Percentiles rank a stretch among this genome's conserved stretches.
Conservation (phyloP, 23 red algal genomes). For the Gracilaria gracilis region DNA sequence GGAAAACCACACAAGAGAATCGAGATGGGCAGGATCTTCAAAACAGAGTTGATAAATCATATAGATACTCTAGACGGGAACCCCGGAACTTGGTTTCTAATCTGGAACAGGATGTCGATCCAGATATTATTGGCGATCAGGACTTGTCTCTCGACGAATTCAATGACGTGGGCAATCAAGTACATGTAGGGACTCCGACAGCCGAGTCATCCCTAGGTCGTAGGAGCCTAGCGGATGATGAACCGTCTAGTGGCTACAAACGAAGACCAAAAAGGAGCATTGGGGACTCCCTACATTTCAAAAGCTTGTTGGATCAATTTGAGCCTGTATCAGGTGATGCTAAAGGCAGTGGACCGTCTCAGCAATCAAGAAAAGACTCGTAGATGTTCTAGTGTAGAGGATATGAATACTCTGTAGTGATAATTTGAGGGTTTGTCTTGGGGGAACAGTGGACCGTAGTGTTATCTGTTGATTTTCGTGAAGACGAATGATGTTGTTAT, state of each 20-base stretch:
- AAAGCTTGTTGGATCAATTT: constrained; percentile 61
- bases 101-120: constrained; percentile 7
- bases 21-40: background rate
- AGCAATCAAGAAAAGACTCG: background rate
- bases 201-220: constrained; percentile 39
- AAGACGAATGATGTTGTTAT: too few relatives aligned
- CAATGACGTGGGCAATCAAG: constrained; percentile 17
- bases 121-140: constrained; percentile 49
- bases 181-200: constrained; percentile 53
- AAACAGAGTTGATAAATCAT: constrained; percentile 22
- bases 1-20: background rate
- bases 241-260: constrained; percentile 17
- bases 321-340: background rate
- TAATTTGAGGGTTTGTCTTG: too few relatives aligned
- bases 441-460: too few relatives aligned
- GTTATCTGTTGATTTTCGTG: too few relatives aligned
- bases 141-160: constrained; percentile 34
- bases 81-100: background rate
- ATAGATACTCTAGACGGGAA: constrained; percentile 66
- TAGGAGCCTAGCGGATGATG: constrained; percentile 53
- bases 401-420: too few relatives aligned
- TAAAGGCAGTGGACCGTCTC: background rate
- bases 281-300: constrained; percentile 42
- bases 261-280: constrained; percentile 43
- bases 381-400: background rate